Evolutionary conservation across 441 rosid species (phyloP), one percentile per base, ranked within the genome.

Genomic region (Theobroma grandiflorum): DNA sequence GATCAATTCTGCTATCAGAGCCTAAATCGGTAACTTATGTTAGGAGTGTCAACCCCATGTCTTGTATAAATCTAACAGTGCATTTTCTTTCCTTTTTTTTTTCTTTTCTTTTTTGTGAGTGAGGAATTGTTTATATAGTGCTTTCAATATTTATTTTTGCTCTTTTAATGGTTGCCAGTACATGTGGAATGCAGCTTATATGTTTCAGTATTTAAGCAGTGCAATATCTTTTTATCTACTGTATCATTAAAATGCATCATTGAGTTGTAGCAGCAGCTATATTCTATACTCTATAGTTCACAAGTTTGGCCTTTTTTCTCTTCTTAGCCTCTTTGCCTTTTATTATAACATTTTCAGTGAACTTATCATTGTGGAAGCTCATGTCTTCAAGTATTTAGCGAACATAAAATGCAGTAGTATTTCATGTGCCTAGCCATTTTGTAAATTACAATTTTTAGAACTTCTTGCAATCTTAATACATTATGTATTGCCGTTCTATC

Each of bases 61-160:
- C 63, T 64, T 61, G 26, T 86, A 82, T 86, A 84, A 77, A 86
- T 82, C 69, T 78, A 37, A 78, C 77, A 77, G 76, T 67, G 76
- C 76, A 35, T 76, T 78, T 76, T 45, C 15, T 18, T 52, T 8
- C 5, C 16, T 35, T 40, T 9, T n/a, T 33, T 50, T 11, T 16
- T 26, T 45, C n/a, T 78, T 42, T 15, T 37, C n/a, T 12, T 26
- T 18, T 35, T 40, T 9, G 35, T 31, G 42, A 77, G 63, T 78
- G 82, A 77, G 74, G 73, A 80, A 78, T 72, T 84, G 87, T 78
- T 63, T 78, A 81, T 84, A 76, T 55, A 12, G 64, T 45, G 47
- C 42, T 26, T 78, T 62, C 68, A 35, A 40, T 47, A 6, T 12
- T 37, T 55, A 47, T 43, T 52, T 22, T 80, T 26, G 73, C 57